Evolutionary conservation across 106 monocot genomes (phyloP), one percentile per base, ranked within the genome.

Genomic region (Alisma plantagoaquatica): DNA sequence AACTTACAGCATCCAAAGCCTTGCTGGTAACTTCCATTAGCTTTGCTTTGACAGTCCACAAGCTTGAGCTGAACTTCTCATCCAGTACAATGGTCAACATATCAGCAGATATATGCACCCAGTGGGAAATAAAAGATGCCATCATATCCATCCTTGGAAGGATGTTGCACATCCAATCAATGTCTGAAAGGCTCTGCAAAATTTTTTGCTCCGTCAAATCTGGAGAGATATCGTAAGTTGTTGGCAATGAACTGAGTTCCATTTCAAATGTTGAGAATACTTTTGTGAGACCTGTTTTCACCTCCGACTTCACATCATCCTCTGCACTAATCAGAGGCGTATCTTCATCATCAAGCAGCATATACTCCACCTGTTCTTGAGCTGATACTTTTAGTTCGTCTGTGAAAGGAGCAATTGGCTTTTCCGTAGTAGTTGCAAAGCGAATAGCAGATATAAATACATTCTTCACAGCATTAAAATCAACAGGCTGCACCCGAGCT

Each of bases 321-420:
- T 96, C 94, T 10, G 60, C 49, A 0, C 46, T 54, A n/a, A 96
- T 46, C 50, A 75, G 64, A 30, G 80, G 70, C 32, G 77, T 66
- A 7, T 96, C 84, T 46, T 77, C 75, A 62, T 96, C 94, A 24
- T 78, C 88, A 24, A 68, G 55, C 27, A 96, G 68, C 94, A 96
- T 88, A 53, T 84, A 96, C 23, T 96, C 94, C 26, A 96, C 58
- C 41, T 96, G 94, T 54, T 96, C 94, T 53, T 88, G 87, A 44
- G 94, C 94, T 23, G 94, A 96, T 57, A 66, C 78, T 58, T 77
- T 96, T 33, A 96, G 59, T 20, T 94, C 93, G 62, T 81, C 80
- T 2, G 33, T 33, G 30, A 86, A 92, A 28, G 82, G 82, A 67
- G 75, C 73, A 66, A 76, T 51, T 33, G 77, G 55, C 43, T 16